Conservation (phyloP, 2,329 filamentous ascomycete species). For the Sclerotinia spermophila region DNA sequence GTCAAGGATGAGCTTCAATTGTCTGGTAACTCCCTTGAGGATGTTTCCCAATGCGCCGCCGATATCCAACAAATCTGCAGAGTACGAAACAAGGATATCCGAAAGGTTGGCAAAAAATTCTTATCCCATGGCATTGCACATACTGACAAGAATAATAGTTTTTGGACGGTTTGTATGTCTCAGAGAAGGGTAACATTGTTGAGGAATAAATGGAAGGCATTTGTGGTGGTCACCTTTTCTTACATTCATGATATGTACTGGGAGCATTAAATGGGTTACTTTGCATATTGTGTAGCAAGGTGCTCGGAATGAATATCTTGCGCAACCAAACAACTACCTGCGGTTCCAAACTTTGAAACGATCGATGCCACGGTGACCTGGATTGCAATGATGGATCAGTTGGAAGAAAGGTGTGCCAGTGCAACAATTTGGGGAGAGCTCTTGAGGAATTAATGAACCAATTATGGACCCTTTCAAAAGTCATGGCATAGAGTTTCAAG, state of each 20-base stretch:
- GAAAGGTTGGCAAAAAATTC: slow-evolving; percentile 64
- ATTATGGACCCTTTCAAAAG: slow-evolving; percentile 2
- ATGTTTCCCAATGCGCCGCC: slow-evolving; percentile 95
- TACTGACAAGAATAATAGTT: slow-evolving; percentile 55
- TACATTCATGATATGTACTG: slow-evolving; percentile 30
- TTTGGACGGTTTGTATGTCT: slow-evolving; percentile 99
- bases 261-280: slow-evolving; percentile 29
- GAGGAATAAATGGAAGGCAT: slow-evolving; percentile 48
- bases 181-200: slow-evolving; percentile 93
- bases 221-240: slow-evolving; percentile 26
- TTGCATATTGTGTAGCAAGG: slow-evolving; percentile 38
- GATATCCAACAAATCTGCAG: slow-evolving; percentile 99
- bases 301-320: slow-evolving; percentile 37
- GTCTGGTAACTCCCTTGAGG: slow-evolving; percentile 91
- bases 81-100: slow-evolving; percentile 99
- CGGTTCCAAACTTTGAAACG: slow-evolving; percentile 13
- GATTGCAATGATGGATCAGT: slow-evolving; percentile 5
- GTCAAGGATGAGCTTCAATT: slow-evolving; percentile 98
- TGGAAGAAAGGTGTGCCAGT: slow-evolving; percentile 10
- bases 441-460: slow-evolving; percentile 12
- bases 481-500: not conserved
- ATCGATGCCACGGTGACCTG: slow-evolving; percentile 10
- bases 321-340: slow-evolving; percentile 20
- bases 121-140: not conserved
- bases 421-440: slow-evolving; percentile 7